phyloP scores from a whole-genome alignment of 371 early-diverging fungal species.

The Lichtheimia ramosa region DNA sequence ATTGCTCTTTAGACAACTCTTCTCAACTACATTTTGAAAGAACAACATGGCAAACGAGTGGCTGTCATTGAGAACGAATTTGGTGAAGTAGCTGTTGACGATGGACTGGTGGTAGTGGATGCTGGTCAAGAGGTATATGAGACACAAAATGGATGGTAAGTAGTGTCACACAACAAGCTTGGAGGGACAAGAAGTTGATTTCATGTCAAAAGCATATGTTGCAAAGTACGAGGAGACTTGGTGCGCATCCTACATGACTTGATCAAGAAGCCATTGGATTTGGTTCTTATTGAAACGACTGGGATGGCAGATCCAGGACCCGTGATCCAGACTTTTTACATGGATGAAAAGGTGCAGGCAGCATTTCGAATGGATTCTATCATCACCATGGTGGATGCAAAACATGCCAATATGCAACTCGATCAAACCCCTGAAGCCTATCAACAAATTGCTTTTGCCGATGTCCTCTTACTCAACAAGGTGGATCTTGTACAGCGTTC shows the following conservation, averaged over 20 bases:
- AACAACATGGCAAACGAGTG: conserved; percentile 26
- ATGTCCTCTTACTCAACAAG: conserved; percentile 36
- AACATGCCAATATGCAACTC: conserved; percentile 23
- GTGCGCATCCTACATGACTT: conserved; percentile 26
- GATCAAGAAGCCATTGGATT: conserved; percentile 20
- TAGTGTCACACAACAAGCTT: background rate
- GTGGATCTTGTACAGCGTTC: conserved; percentile 25
- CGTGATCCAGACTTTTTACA: conserved; percentile 32
- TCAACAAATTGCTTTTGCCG: conserved; percentile 40
- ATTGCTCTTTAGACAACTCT: conserved; percentile 29
- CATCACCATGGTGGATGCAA: conserved; percentile 39
- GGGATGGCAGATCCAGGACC: conserved; percentile 47
- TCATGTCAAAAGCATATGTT: background rate
- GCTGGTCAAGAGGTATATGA: conserved; percentile 38
- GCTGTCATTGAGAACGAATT: conserved; percentile 47
- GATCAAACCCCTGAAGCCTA: conserved; percentile 14
- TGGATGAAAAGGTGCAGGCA: conserved; percentile 25
- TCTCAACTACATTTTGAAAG: conserved; percentile 33
- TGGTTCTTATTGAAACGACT: conserved; percentile 37
- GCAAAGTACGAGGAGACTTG: conserved; percentile 34
- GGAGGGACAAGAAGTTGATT: background rate
- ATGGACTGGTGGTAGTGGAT: conserved; percentile 24
- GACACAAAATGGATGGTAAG: conserved; percentile 37
- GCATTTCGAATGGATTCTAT: conserved; percentile 31
- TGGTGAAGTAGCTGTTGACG: conserved; percentile 38